Percentiles rank a stretch among this genome's conserved stretches.
These are phyloP conservation scores for Cryptococcus sp. DNA, from an alignment of 1,284 basidiomycete species.

Conservation along the genomic window DNA sequence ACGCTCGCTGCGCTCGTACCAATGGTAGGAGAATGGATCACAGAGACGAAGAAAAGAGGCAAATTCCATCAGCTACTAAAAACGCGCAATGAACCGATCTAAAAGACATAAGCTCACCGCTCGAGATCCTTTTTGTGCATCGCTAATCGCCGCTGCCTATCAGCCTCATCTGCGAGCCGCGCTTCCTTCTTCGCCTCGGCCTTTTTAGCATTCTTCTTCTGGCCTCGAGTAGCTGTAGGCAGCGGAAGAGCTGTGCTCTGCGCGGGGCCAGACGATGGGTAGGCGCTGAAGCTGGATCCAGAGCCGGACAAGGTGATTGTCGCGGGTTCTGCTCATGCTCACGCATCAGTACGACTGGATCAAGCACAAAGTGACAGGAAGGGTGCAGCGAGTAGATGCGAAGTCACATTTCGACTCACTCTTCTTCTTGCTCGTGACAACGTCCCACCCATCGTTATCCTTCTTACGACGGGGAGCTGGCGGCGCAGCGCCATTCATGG, in stretches of 20 bases:
- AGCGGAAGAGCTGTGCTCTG: constrained; percentile 23
- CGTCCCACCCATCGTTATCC: constrained; percentile 45
- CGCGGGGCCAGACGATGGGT: constrained; percentile 1
- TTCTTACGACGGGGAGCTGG: neutral
- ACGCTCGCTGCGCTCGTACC: constrained; percentile 28
- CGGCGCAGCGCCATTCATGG: constrained; percentile 3
- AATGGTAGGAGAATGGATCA: neutral
- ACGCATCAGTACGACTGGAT: neutral
- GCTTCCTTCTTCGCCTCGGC: constrained; percentile 45
- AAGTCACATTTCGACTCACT: constrained; percentile 25
- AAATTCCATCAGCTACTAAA: neutral
- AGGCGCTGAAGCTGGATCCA: constrained; percentile 18
- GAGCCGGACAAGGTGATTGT: constrained; percentile 29
- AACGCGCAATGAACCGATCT: neutral
- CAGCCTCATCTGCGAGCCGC: constrained; percentile 43
- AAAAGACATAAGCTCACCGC: constrained; percentile 25
- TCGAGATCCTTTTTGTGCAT: constrained; percentile 45
- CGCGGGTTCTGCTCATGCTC: constrained; percentile 26
- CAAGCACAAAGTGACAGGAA: neutral
- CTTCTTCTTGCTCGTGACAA: constrained; percentile 42
- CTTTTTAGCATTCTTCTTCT: constrained; percentile 50
- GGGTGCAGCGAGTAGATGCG: neutral
- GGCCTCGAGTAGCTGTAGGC: constrained; percentile 35
- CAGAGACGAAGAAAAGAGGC: no score
- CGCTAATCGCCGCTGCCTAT: constrained; percentile 37